Evolutionary conservation across 2,329 filamentous ascomycete species (phyloP).

Genomic region (Leptoxyphium fumago): DNA sequence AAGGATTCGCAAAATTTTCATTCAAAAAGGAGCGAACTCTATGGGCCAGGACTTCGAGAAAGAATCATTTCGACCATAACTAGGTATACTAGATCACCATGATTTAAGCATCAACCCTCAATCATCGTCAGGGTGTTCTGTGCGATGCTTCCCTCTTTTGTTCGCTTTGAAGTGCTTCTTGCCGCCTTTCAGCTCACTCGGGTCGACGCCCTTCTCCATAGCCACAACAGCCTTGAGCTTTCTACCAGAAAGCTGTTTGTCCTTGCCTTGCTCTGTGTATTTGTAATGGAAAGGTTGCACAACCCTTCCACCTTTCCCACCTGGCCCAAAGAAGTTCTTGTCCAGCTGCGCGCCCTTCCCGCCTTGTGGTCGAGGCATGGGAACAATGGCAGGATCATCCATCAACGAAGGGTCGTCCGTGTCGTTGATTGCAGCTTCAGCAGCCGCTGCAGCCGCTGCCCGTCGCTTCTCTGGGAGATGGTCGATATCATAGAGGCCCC

Average conservation of each 20-base stretch:
- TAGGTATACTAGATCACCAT: not conserved
- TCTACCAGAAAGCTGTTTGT: constrained; percentile 62
- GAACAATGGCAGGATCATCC: constrained; percentile 37
- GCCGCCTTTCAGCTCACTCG: constrained; percentile 54
- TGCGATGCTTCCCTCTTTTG: constrained; percentile 29
- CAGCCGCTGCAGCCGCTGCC: constrained; percentile 38
- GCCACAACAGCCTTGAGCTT: constrained; percentile 72
- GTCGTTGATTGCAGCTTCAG: constrained; percentile 12
- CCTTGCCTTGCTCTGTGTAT: constrained; percentile 62
- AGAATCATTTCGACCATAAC: not conserved
- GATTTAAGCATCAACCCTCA: not conserved
- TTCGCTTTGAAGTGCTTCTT: constrained; percentile 96
- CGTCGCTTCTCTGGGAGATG: constrained; percentile 74
- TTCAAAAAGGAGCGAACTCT: no score
- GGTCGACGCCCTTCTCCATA: constrained; percentile 71
- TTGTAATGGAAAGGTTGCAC: constrained; percentile 78
- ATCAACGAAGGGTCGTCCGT: constrained; percentile 27
- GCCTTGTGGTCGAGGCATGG: constrained; percentile 35
- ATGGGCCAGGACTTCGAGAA: no score
- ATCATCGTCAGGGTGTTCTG: not conserved
- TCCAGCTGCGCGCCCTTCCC: constrained; percentile 66
- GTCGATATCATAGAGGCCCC: constrained; percentile 67
- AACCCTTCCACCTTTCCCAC: constrained; percentile 47
- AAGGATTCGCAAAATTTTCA: no score
- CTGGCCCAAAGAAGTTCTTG: constrained; percentile 71